Conservation (phyloP, 768 basidiomycete genomes). For the Pleurotus citrinopileatus region DNA sequence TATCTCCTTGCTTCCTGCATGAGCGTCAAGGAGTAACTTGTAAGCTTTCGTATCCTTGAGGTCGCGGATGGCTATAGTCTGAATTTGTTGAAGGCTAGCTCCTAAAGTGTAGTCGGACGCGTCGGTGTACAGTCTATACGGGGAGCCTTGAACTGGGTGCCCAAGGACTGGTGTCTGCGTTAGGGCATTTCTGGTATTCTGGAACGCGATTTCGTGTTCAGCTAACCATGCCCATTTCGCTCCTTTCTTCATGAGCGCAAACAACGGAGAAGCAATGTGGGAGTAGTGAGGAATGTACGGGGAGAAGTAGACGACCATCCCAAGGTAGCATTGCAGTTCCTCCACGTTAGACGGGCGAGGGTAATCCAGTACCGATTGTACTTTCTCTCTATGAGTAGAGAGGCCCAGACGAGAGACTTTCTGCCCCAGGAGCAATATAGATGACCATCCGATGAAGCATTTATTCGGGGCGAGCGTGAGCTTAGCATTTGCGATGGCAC, state of each 20-base stretch:
- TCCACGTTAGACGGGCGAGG: slow-evolving; percentile 20
- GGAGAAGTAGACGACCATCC: slow-evolving; percentile 36
- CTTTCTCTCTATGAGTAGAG: slow-evolving; percentile 34
- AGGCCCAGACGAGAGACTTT: slow-evolving; percentile 35
- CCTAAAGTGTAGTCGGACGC: slow-evolving; percentile 27
- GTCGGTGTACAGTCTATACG: slow-evolving; percentile 35
- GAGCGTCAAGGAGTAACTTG: slow-evolving; percentile 20
- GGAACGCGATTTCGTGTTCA: slow-evolving; percentile 1
- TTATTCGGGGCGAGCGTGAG: slow-evolving; percentile 32
- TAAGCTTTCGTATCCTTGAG: slow-evolving; percentile 25
- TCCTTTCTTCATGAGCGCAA: slow-evolving; percentile 28
- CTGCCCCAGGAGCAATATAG: slow-evolving; percentile 33
- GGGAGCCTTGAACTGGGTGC: slow-evolving; percentile 23
- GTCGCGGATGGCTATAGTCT: slow-evolving; percentile 23
- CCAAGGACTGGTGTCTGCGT: slow-evolving; percentile 29
- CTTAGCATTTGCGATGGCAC: slow-evolving; percentile 21
- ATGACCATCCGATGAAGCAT: slow-evolving; percentile 30
- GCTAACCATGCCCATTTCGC: slow-evolving; percentile 18
- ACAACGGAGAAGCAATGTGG: slow-evolving; percentile 29
- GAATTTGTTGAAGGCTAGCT: slow-evolving; percentile 29
- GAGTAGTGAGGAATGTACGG: slow-evolving; percentile 33
- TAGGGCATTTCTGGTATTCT: slow-evolving; percentile 11
- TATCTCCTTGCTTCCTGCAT: slow-evolving; percentile 14
- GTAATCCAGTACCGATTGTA: slow-evolving; percentile 28
- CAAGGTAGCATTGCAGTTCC: slow-evolving; percentile 30